A percentile compares a stretch with the other conserved stretches of the same genome.
Evolutionary conservation across 495 filamentous ascomycete genomes (phyloP).

Genomic region (Extremus antarcticus): DNA sequence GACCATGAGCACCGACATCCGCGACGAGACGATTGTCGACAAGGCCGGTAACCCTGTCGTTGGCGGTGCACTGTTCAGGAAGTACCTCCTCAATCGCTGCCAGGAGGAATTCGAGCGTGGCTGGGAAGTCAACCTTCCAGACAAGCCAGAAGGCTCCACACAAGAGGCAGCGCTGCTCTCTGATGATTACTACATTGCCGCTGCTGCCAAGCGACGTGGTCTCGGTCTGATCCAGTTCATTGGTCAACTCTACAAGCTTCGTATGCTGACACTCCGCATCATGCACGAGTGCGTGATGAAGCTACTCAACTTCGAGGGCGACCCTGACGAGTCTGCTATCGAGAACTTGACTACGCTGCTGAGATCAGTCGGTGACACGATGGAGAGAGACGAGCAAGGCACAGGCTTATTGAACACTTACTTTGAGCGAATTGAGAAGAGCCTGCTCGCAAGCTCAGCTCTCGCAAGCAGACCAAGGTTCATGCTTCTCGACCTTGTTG

Average conservation of each 20-base stretch:
- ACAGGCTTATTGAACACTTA: constrained; percentile 82
- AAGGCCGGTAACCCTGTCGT: constrained; percentile 75
- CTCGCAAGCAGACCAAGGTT: constrained; percentile 82
- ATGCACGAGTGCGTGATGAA: constrained; percentile 99
- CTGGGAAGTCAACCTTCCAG: constrained; percentile 84
- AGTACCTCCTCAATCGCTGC: constrained; percentile 96
- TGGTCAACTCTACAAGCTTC: constrained; percentile 95
- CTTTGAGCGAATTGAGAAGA: constrained; percentile 67
- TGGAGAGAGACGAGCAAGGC: constrained; percentile 66
- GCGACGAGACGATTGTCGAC: constrained; percentile 85
- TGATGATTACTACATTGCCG: constrained; percentile 93
- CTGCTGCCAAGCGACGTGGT: constrained; percentile 91
- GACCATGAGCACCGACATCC: constrained; percentile 88
- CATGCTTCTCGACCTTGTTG: constrained; percentile 92
- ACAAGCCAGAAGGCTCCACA: constrained; percentile 64
- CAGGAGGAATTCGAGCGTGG: constrained; percentile 98
- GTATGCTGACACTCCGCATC: constrained; percentile 97
- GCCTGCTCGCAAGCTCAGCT: constrained; percentile 60
- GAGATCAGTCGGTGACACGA: constrained; percentile 75
- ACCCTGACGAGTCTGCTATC: constrained; percentile 90
- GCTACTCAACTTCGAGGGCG: constrained; percentile 85
- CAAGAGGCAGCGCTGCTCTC: constrained; percentile 75
- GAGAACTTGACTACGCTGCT: constrained; percentile 90
- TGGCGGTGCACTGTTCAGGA: constrained; percentile 90
- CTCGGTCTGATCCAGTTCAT: constrained; percentile 98